Conservation (phyloP, 2,329 filamentous ascomycete genomes). For the Ophiostoma triangulosporum region DNA sequence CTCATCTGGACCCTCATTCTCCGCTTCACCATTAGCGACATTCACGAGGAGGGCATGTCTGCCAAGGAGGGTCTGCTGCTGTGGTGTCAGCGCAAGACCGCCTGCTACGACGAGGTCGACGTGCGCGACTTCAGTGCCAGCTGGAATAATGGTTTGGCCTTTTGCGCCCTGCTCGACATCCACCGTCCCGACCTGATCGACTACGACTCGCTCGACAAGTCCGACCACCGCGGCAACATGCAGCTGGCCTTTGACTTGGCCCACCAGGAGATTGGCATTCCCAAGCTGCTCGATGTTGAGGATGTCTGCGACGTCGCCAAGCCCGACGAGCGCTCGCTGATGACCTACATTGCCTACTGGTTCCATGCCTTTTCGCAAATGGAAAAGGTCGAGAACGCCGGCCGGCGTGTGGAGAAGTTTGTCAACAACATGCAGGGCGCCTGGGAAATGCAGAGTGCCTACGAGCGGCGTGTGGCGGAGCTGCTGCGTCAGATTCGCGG, state of each 20-base stretch:
- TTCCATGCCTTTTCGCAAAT: conserved; percentile 99
- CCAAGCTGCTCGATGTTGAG: conserved; percentile 88
- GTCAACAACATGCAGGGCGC: conserved; percentile 97
- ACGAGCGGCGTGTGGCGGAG: conserved; percentile 79
- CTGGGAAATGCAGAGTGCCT: conserved; percentile 98
- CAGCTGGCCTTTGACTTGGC: conserved; percentile 95
- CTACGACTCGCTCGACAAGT: conserved; percentile 88
- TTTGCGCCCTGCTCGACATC: conserved; percentile 92
- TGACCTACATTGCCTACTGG: conserved; percentile 99
- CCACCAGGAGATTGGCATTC: conserved; percentile 90
- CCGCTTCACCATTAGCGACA: conserved; percentile 95
- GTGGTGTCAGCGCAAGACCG: conserved; percentile 97
- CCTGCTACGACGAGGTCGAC: conserved; percentile 94
- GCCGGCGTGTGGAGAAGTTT: conserved; percentile 92
- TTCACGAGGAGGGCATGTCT: conserved; percentile 94
- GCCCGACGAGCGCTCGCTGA: conserved; percentile 89
- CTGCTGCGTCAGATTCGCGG: conserved; percentile 61
- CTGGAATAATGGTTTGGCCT: conserved; percentile 95
- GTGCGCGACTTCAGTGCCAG: conserved; percentile 89
- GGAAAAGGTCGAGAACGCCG: conserved; percentile 96
- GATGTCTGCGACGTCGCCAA: conserved; percentile 95
- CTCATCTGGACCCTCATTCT: conserved; percentile 98
- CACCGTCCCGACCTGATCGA: conserved; percentile 95
- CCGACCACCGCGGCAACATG: conserved; percentile 92
- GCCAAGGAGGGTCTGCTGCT: conserved; percentile 89